Conservation (phyloP, 1,284 basidiomycete genomes). For the Prillingera fragicola region DNA sequence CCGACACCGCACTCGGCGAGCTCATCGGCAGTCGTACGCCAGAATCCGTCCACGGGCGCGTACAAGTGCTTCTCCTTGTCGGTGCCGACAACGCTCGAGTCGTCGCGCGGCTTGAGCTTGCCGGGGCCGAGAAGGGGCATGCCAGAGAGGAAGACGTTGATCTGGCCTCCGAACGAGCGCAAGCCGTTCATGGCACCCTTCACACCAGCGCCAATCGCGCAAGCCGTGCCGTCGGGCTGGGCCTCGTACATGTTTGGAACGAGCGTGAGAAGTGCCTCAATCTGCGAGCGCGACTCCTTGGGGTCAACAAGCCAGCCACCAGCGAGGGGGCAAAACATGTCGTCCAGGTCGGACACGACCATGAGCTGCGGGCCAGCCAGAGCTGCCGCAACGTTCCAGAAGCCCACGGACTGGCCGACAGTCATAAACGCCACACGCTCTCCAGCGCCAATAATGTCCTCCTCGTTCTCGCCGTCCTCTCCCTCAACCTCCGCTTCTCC, state of each 20-base stretch:
- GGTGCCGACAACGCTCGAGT: constrained; percentile 73
- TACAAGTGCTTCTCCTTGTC: constrained; percentile 84
- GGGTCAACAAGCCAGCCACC: constrained; percentile 77
- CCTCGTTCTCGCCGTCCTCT: constrained; percentile 47
- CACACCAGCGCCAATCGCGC: constrained; percentile 75
- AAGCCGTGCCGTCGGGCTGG: constrained; percentile 48
- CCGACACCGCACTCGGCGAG: constrained; percentile 85
- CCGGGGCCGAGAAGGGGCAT: constrained; percentile 76
- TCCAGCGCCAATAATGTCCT: constrained; percentile 46
- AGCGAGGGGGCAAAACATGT: constrained; percentile 79
- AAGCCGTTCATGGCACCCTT: constrained; percentile 67
- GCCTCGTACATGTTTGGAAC: constrained; percentile 62
- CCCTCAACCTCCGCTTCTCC: constrained; percentile 19
- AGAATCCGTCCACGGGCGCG: constrained; percentile 65
- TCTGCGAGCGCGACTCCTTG: constrained; percentile 54
- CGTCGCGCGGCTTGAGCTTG: constrained; percentile 58
- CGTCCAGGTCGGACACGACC: constrained; percentile 81
- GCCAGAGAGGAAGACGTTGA: constrained; percentile 73
- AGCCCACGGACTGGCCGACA: constrained; percentile 77
- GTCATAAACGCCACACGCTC: constrained; percentile 71
- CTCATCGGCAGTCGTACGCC: constrained; percentile 79
- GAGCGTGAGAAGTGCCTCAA: constrained; percentile 52
- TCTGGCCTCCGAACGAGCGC: constrained; percentile 77
- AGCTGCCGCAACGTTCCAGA: constrained; percentile 76
- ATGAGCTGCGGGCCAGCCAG: constrained; percentile 65